Percentiles rank a stretch among this genome's conserved stretches.
These are phyloP conservation scores for Medicago truncatula DNA, from an alignment of 306 rosid genomes.

Conservation along the genomic window DNA sequence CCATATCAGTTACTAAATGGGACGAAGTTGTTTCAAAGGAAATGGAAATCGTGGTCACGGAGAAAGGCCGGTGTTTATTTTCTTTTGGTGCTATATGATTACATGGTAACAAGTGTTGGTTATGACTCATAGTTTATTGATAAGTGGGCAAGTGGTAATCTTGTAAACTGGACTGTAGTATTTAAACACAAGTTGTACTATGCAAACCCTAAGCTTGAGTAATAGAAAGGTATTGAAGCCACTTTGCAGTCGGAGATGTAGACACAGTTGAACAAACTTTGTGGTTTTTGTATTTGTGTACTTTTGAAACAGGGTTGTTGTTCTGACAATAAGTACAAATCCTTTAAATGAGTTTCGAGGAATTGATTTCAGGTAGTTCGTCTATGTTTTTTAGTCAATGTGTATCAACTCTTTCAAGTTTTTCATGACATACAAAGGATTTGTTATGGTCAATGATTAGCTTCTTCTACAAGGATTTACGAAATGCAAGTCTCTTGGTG, in stretches of 20 bases:
- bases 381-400: conserved; percentile 39
- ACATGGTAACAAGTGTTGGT: no score
- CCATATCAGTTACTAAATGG: conserved; percentile 92
- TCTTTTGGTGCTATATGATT: background rate
- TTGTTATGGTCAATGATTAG: conserved; percentile 83
- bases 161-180: no score
- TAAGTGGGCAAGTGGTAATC: background rate
- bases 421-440: conserved; percentile 90
- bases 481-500: conserved; percentile 92
- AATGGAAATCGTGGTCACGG: conserved; percentile 83
- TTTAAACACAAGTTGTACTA: no score
- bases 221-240: no score
- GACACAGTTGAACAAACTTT: background rate
- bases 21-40: conserved; percentile 74
- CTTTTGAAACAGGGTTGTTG: background rate
- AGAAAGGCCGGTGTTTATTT: conserved; percentile 67
- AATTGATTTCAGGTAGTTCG: conserved; percentile 20
- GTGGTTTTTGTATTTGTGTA: background rate
- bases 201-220: no score
- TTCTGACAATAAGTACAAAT: background rate
- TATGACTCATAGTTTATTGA: background rate
- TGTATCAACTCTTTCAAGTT: conserved; percentile 96
- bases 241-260: background rate
- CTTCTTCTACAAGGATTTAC: conserved; percentile 81
- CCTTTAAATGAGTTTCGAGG: conserved; percentile 17